Percentiles rank a stretch among this genome's conserved stretches.
phyloP scores from a whole-genome alignment of 768 basidiomycete species.

The Mycena galericulata region DNA sequence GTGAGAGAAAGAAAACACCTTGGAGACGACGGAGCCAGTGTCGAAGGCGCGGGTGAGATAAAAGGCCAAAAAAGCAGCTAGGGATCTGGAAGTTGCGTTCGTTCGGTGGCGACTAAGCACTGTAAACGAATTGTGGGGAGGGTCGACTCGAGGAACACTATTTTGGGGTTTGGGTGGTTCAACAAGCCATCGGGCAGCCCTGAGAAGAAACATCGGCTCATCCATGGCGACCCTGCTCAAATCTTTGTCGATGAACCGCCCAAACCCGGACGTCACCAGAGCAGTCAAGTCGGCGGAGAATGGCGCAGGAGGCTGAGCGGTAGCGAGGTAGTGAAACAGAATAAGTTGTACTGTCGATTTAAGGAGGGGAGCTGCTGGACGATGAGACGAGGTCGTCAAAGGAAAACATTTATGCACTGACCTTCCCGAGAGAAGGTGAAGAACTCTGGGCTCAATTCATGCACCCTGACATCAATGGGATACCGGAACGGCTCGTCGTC shows the following conservation, averaged over 20 bases:
- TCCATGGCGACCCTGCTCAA: not conserved
- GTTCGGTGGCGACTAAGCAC: not conserved
- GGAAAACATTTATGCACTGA: not conserved
- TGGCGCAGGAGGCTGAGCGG: not conserved
- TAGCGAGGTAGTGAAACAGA: constrained; percentile 1
- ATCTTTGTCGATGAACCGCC: not conserved
- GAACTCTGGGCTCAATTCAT: not conserved
- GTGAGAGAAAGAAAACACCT: not conserved
- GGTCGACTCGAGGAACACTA: too few species aligned
- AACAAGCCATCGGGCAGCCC: constrained; percentile 3
- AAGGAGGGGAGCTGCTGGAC: too few species aligned
- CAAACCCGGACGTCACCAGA: not conserved
- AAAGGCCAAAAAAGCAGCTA: not conserved
- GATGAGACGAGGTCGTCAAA: not conserved
- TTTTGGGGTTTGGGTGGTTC: not conserved
- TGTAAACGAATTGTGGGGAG: not conserved
- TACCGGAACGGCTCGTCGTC: not conserved
- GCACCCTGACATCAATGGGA: not conserved
- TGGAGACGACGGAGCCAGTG: not conserved
- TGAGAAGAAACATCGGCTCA: constrained; percentile 15
- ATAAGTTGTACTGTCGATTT: not conserved
- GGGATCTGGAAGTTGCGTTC: not conserved
- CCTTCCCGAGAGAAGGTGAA: not conserved
- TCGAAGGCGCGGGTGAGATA: constrained; percentile 6
- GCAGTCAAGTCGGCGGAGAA: not conserved